These are phyloP conservation scores for Penicillium herquei DNA, from an alignment of 495 filamentous ascomycete genomes.

Conservation along the genomic window DNA sequence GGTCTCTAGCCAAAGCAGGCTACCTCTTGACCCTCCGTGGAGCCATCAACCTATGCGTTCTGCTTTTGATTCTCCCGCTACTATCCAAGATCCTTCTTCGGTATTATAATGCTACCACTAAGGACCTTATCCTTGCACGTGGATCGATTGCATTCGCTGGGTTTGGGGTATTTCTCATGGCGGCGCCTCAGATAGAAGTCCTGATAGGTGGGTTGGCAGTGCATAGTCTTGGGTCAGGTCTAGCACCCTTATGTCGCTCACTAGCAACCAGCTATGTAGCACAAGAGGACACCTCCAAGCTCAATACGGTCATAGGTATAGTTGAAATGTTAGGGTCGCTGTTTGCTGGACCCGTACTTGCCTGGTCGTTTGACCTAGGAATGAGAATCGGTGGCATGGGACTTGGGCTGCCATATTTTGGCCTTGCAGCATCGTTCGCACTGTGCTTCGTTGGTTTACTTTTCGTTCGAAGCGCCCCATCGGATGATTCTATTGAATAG, in stretches of 20 bases:
- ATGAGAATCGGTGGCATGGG: background rate
- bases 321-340: background rate
- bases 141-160: conserved; percentile 3
- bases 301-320: background rate
- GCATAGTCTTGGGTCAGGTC: background rate
- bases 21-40: conserved; percentile 9
- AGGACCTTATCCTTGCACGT: conserved; percentile 5
- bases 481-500: background rate
- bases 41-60: conserved; percentile 1
- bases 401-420: background rate
- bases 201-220: background rate
- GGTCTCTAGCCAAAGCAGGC: conserved; percentile 5
- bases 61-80: conserved; percentile 2
- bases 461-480: background rate
- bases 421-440: background rate
- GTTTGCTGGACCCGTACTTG: background rate
- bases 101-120: background rate
- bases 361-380: background rate
- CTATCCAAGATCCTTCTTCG: conserved; percentile 2
- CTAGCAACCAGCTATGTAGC: conserved; percentile 1
- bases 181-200: background rate
- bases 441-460: background rate
- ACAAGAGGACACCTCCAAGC: background rate
- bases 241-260: background rate
- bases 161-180: conserved; percentile 1